Base-by-base conservation (phyloP, 352 stramenopile genomes). In the Phytopythium oedochilum region DNA sequence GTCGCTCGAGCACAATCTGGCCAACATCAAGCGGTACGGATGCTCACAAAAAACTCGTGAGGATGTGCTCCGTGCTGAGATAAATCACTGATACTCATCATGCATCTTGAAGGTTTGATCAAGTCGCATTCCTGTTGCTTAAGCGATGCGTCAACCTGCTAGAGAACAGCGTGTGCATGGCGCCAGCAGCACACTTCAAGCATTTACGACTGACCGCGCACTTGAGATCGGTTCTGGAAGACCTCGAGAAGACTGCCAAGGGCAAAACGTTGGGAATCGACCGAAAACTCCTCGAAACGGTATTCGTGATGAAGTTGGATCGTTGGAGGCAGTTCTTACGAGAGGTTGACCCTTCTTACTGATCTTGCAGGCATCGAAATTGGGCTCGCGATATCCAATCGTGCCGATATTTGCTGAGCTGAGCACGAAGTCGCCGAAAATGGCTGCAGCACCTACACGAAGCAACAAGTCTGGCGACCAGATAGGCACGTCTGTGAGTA, bases 11-110 rank as follows among this genome's bases (percentile, higher is more conserved):
- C 65, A 84, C 43, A 89, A 89, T 47, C 57, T 89, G 25, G 81
- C 73, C 18, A 88, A 81, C 39, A 73, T 88, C 7, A 89, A 89
- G 53, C 60, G 75, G 79, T 86, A 63, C 20, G 61, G 45, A 12
- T 38, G 18, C 0, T 47, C 20, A 23, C 45, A n/a, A 55, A 5
- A 23, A 49, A 2, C 3, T 1, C 40, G 25, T 59, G 23, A 53
- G 23, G 40, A 34, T 17, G 14, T 50, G 42, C 5, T 32, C 9
- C 29, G 29, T 32, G 5, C 9, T 32, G 29, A 32, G n/a, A n/a
- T n/a, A n/a, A n/a, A n/a, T 39, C 6, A 45, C 18, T 34, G 22
- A 15, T 51, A 35, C 3, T n/a, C n/a, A n/a, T n/a, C n/a, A 28
- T 22, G 12, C 22, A 17, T 12, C 1, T 14, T 29, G 23, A 55